Evolutionary conservation across 2,329 filamentous ascomycete genomes (phyloP).

Genomic region (Berkeleyomyces rouxiae): DNA sequence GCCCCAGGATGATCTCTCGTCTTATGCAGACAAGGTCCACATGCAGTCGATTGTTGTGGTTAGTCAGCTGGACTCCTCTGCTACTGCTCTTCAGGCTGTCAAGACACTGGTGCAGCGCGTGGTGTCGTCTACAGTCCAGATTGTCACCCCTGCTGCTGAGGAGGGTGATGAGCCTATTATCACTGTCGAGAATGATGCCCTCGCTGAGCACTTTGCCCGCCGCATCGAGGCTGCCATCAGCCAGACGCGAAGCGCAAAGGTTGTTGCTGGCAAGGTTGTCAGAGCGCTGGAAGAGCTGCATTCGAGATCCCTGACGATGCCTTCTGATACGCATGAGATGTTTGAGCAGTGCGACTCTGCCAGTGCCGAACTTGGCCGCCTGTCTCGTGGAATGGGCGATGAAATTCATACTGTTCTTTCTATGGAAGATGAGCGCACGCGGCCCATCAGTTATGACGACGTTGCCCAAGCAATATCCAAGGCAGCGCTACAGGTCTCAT

Average conservation of each 20-base stretch:
- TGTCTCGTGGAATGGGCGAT: slow-evolving; percentile 50
- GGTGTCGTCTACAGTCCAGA: slow-evolving; percentile 19
- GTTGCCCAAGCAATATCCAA: slow-evolving; percentile 45
- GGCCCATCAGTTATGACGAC: slow-evolving; percentile 50
- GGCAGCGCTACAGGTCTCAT: slow-evolving; percentile 27
- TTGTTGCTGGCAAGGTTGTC: slow-evolving; percentile 62
- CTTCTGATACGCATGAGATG: slow-evolving; percentile 45
- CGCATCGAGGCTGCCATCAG: slow-evolving; percentile 56
- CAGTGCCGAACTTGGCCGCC: slow-evolving; percentile 46
- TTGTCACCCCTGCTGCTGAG: slow-evolving; percentile 1
- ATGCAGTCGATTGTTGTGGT: slow-evolving; percentile 65
- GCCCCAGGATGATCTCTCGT: slow-evolving; percentile 42
- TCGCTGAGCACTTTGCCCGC: slow-evolving; percentile 48
- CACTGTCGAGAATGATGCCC: slow-evolving; percentile 39
- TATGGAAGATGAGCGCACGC: slow-evolving; percentile 52
- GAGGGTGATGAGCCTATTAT: slow-evolving; percentile 3
- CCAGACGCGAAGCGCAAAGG: slow-evolving; percentile 68
- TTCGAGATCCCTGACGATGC: slow-evolving; percentile 55
- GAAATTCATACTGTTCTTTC: slow-evolving; percentile 47
- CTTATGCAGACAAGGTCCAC: slow-evolving; percentile 62
- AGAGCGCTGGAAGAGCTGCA: slow-evolving; percentile 64
- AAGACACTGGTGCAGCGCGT: slow-evolving; percentile 51
- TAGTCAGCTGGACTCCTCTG: slow-evolving; percentile 64
- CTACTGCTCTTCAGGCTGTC: slow-evolving; percentile 46
- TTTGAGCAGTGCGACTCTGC: slow-evolving; percentile 55